Conservation (phyloP, 768 basidiomycete species). For the Mycena maculata region DNA sequence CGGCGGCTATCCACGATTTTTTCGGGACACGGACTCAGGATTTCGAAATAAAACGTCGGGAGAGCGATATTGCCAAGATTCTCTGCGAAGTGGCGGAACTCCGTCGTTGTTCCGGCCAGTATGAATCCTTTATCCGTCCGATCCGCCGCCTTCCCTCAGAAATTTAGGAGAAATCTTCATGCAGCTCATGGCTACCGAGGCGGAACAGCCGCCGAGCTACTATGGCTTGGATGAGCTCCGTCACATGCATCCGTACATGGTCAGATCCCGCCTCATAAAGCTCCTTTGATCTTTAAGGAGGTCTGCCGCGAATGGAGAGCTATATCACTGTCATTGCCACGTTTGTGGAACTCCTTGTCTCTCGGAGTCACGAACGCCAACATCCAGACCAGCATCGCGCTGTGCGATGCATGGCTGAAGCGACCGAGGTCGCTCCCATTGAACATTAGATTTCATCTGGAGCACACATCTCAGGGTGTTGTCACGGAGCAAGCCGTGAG, state of each 20-base stretch:
- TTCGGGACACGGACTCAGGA: not conserved
- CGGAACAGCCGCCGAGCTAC: not conserved
- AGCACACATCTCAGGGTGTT: too few relatives aligned
- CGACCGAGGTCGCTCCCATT: conserved; percentile 10
- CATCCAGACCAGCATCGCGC: not conserved
- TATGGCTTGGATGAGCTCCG: not conserved
- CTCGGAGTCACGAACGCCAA: not conserved
- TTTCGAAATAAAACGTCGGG: not conserved
- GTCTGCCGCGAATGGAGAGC: conserved; percentile 7
- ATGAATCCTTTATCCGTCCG: conserved; percentile 4
- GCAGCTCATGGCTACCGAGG: not conserved
- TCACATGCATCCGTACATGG: not conserved
- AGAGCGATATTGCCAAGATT: not conserved
- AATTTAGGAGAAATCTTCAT: conserved; percentile 4
- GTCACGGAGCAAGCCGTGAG: too few relatives aligned
- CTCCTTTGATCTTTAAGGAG: conserved; percentile 1
- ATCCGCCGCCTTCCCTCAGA: conserved; percentile 12
- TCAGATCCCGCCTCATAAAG: not conserved
- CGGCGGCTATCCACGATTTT: not conserved
- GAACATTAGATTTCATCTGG: not conserved
- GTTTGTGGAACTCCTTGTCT: conserved; percentile 7
- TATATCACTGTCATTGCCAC: conserved; percentile 2
- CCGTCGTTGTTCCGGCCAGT: not conserved
- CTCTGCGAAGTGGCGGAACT: conserved; percentile 9
- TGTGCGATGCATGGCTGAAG: conserved; percentile 14